Conservation (phyloP, 805 yeast species). For the Candida qinlingensis region DNA sequence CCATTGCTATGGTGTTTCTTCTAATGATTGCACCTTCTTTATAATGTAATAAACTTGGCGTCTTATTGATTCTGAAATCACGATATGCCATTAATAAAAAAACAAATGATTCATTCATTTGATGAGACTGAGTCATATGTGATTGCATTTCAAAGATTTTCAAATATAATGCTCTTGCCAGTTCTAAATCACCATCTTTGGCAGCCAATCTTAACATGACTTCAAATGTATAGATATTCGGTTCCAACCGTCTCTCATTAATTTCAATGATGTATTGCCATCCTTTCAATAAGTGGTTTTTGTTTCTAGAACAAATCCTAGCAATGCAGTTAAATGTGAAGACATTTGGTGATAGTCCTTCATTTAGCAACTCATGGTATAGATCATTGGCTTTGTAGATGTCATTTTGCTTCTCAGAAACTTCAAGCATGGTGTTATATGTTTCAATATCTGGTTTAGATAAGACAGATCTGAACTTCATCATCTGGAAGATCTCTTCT, state of each 20-base stretch:
- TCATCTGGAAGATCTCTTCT: slow-evolving; percentile 67
- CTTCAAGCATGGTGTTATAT: slow-evolving; percentile 66
- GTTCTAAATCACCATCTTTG: slow-evolving; percentile 67
- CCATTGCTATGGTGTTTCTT: slow-evolving; percentile 38
- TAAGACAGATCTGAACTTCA: slow-evolving; percentile 69
- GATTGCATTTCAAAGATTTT: slow-evolving; percentile 35
- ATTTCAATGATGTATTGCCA: slow-evolving; percentile 77
- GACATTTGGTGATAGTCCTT: slow-evolving; percentile 32
- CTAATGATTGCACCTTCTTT: slow-evolving; percentile 44
- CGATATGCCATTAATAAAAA: slow-evolving; percentile 47
- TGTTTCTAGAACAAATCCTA: slow-evolving; percentile 57
- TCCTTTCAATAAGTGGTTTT: slow-evolving; percentile 46
- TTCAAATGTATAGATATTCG: slow-evolving; percentile 44
- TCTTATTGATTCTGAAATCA: slow-evolving; percentile 27
- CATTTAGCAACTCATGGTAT: slow-evolving; percentile 58
- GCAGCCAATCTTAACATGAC: slow-evolving; percentile 75
- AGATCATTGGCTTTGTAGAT: slow-evolving; percentile 74
- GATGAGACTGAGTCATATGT: neutral
- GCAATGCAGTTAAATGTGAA: slow-evolving; percentile 54
- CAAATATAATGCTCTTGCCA: slow-evolving; percentile 63
- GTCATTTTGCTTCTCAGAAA: slow-evolving; percentile 56
- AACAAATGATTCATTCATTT: slow-evolving; percentile 13
- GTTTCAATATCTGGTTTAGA: slow-evolving; percentile 65
- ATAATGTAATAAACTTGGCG: slow-evolving; percentile 35
- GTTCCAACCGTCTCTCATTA: slow-evolving; percentile 39